Conservation (phyloP, 1,284 basidiomycete genomes). For the Cutaneotrichosporon cavernicola region DNA sequence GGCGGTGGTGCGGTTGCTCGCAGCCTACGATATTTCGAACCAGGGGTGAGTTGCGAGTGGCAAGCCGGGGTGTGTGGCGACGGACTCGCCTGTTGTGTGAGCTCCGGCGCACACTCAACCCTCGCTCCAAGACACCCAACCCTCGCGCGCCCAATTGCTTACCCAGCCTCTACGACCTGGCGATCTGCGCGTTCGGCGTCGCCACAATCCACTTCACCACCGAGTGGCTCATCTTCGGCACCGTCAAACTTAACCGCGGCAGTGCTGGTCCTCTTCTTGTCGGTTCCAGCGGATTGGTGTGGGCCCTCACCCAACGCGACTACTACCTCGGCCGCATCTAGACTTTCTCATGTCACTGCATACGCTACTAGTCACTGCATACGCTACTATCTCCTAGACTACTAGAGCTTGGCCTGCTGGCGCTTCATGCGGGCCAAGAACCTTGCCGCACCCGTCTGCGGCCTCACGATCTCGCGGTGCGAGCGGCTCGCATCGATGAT, state of each 20-base stretch:
- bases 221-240: constrained; percentile 79
- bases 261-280: constrained; percentile 79
- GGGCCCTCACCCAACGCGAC: constrained; percentile 37
- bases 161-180: constrained; percentile 81
- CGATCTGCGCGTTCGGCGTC: constrained; percentile 80
- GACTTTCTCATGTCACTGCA: not conserved
- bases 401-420: constrained; percentile 29
- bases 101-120: no score
- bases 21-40: constrained; percentile 79
- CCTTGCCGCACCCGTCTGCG: constrained; percentile 30
- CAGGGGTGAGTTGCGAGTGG: constrained; percentile 64
- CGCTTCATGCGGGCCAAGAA: constrained; percentile 38
- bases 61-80: no score
- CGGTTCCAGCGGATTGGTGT: constrained; percentile 61
- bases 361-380: not conserved
- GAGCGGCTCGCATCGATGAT: constrained; percentile 48
- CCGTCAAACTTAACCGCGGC: constrained; percentile 65
- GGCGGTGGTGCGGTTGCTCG: constrained; percentile 74
- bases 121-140: no score
- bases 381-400: no score
- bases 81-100: not conserved
- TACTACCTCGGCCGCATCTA: constrained; percentile 33
- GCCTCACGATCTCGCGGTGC: constrained; percentile 32
- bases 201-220: constrained; percentile 85
- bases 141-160: not conserved